Base-by-base conservation (phyloP, 202 grass and related monocot species). In the Tripidium arundinaceum region DNA sequence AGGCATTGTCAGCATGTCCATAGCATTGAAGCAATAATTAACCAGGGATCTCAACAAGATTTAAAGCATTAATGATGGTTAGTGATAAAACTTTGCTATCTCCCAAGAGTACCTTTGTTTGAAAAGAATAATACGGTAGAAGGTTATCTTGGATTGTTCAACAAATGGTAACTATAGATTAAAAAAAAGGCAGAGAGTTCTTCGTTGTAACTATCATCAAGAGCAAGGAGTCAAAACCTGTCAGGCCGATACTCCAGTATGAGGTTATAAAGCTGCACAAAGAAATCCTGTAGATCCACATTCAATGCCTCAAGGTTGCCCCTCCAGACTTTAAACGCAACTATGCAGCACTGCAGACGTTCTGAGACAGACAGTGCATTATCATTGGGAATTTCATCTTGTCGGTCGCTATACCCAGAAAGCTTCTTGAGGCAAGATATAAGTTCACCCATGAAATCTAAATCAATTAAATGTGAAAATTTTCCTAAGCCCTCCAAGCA, bases 401-500 rank as follows among this genome's bases (percentile, higher is more conserved):
- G 77, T 28, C 38, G 43, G 27, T 91, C 75, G 27, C 49, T 83
- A 78, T 88, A 91, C 11, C 96, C 88, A 81, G 88, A 88, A 83
- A 95, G 96, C 66, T 95, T 90, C 75, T 95, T 95, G 38, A 99
- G 90, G 84, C 86, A 99, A 70, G 75, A 0, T 1, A 90, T 83
- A 89, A 99, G 92, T 87, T 99, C 92, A 72, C n/a, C 86, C 92
- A 95, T 99, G 81, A 99, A 95, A 80, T 95, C 86, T 69, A 99
- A 89, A 87, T 95, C 90, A 77, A 95, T 91, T 67, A 98, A 89
- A 82, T 95, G 96, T 52, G 96, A 93, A 78, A 95, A 98, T 85
- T 95, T 98, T 77, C 90, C 90, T 72, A 95, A 82, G 54, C 92
- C 88, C 62, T 93, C 93, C 85, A 98, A 86, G 77, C 92, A 98